phyloP scores from a whole-genome alignment of 495 filamentous ascomycete genomes.

The Pseudotulostoma volvatum region DNA sequence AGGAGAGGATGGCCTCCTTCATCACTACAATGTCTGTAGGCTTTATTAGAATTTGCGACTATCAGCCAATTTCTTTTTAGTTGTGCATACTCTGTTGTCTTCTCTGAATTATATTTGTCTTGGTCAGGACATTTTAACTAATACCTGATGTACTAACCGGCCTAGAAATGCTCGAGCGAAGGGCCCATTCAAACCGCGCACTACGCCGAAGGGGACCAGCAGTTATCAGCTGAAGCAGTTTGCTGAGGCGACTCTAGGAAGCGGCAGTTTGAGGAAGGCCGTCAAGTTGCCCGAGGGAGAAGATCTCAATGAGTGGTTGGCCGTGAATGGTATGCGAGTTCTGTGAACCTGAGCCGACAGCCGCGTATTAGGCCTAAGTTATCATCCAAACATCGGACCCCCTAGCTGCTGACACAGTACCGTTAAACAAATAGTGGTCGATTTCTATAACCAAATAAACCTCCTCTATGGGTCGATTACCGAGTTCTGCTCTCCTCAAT shows the following conservation, averaged over 20 bases:
- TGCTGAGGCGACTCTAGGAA: slow-evolving; percentile 90
- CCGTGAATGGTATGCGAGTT: slow-evolving; percentile 68
- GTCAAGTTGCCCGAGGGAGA: slow-evolving; percentile 95
- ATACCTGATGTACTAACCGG: slow-evolving; percentile 25
- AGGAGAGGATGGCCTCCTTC: slow-evolving; percentile 57
- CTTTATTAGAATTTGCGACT: slow-evolving; percentile 7
- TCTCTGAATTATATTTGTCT: not conserved
- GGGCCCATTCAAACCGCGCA: slow-evolving; percentile 83
- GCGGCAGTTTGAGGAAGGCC: slow-evolving; percentile 86
- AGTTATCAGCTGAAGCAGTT: slow-evolving; percentile 96
- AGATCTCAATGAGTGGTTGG: slow-evolving; percentile 93
- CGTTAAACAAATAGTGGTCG: slow-evolving; percentile 92
- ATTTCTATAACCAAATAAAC: slow-evolving; percentile 99
- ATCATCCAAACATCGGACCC: no score
- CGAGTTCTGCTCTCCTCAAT: slow-evolving; percentile 93
- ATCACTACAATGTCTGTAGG: slow-evolving; percentile 56
- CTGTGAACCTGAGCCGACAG: no score
- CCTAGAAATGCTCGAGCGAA: slow-evolving; percentile 75
- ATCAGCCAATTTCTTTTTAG: slow-evolving; percentile 22
- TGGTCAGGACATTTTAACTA: slow-evolving; percentile 5
- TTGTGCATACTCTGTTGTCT: slow-evolving; percentile 2
- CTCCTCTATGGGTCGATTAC: slow-evolving; percentile 96
- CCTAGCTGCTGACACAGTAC: not conserved
- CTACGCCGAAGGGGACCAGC: slow-evolving; percentile 71
- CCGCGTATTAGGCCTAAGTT: no score